phyloP scores from a whole-genome alignment of 495 filamentous ascomycete genomes.

The Trichoderma erinaceum region DNA sequence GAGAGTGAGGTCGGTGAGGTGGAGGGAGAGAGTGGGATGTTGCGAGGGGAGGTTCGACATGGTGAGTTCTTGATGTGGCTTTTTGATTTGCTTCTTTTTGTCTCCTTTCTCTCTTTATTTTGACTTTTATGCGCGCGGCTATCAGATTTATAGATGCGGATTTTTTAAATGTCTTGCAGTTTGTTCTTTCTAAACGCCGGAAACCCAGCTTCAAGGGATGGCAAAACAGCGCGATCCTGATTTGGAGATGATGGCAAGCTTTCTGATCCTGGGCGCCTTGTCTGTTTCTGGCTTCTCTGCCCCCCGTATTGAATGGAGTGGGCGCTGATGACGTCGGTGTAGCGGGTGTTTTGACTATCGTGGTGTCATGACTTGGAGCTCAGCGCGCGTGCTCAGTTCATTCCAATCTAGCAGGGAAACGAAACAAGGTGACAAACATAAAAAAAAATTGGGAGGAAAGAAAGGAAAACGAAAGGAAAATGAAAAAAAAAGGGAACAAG shows the following conservation, averaged over 20 bases:
- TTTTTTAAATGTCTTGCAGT: too few species aligned
- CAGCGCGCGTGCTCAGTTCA: neutral
- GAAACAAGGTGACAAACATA: neutral
- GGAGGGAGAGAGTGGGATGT: slow-evolving; percentile 31
- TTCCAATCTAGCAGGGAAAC: neutral
- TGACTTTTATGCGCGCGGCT: too few species aligned
- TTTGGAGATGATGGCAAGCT: too few species aligned
- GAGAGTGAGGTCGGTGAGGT: slow-evolving; percentile 37
- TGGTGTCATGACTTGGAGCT: neutral
- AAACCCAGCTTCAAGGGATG: too few species aligned
- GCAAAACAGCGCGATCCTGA: too few species aligned
- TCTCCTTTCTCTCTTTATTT: neutral
- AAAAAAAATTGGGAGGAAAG: neutral
- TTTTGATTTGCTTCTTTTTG: neutral
- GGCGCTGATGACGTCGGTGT: slow-evolving; percentile 13
- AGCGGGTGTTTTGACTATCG: neutral
- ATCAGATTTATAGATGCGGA: too few species aligned
- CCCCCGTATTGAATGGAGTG: neutral
- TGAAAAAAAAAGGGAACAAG: neutral
- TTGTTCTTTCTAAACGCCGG: too few species aligned
- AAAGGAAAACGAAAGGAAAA: neutral
- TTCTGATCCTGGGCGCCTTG: neutral
- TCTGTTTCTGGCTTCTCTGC: neutral
- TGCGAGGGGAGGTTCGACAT: slow-evolving; percentile 35
- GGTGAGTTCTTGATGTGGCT: neutral